phyloP scores from a whole-genome alignment of 1,139 yeast species.

The Taphrina betulina region DNA sequence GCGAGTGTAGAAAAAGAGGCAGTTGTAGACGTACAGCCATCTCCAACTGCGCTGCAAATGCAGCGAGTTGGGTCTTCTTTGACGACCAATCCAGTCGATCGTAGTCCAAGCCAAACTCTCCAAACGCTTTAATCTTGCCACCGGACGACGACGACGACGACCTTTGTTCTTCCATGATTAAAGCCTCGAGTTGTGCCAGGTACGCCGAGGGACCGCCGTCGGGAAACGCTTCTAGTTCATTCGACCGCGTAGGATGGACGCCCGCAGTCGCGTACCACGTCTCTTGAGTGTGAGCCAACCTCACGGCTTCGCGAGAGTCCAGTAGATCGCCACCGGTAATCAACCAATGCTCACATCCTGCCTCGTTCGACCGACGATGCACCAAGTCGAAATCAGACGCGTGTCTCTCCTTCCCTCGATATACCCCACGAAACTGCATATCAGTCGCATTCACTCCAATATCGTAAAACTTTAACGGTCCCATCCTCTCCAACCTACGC shows the following conservation, averaged over 20 bases:
- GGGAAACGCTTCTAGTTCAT: conserved; percentile 9
- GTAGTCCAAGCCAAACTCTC: conserved; percentile 60
- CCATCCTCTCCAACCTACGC: no score
- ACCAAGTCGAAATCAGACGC: conserved; percentile 64
- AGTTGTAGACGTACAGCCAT: conserved; percentile 55
- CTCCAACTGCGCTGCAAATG: conserved; percentile 70
- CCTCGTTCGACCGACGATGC: conserved; percentile 61
- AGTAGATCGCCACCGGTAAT: conserved; percentile 76
- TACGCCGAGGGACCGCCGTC: conserved; percentile 41
- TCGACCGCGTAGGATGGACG: conserved; percentile 64
- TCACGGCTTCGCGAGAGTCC: conserved; percentile 58
- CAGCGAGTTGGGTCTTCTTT: conserved; percentile 61
- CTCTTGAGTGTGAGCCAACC: conserved; percentile 46
- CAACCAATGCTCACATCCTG: conserved; percentile 67
- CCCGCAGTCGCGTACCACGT: conserved; percentile 68
- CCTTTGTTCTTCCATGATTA: conserved; percentile 53
- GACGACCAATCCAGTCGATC: conserved; percentile 80
- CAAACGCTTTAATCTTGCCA: conserved; percentile 39
- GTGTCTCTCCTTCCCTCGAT: conserved; percentile 69
- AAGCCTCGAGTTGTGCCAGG: conserved; percentile 50
- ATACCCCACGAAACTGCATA: conserved; percentile 77
- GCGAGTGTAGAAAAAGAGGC: conserved; percentile 86
- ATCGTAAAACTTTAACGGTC: conserved; percentile 21
- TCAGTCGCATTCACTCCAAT: conserved; percentile 66
- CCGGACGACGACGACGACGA: no score